These are phyloP conservation scores for Chrysoporthe puriensis DNA, from an alignment of 2,329 filamentous ascomycete species.

Conservation along the genomic window DNA sequence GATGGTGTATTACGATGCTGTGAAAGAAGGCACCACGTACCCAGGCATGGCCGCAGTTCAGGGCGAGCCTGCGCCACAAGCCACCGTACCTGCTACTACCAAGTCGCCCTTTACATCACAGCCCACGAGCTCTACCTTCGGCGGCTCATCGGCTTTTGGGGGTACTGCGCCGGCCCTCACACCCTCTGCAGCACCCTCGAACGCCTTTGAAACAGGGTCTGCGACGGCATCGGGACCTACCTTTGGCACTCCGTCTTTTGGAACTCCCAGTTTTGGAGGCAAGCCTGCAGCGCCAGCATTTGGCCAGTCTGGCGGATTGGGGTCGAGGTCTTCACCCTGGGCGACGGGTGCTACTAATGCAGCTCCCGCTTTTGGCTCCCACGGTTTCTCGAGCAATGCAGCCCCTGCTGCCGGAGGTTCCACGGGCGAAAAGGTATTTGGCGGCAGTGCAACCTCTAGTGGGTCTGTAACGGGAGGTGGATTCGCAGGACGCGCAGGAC, in stretches of 20 bases:
- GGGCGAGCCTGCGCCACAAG: constrained; percentile 40
- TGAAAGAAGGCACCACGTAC: constrained; percentile 74
- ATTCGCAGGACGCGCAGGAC: constrained; percentile 58
- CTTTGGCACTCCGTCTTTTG: constrained; percentile 33
- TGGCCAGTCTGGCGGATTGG: constrained; percentile 51
- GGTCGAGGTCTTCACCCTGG: constrained; percentile 61
- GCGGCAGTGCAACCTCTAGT: constrained; percentile 34
- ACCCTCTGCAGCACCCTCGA: constrained; percentile 37
- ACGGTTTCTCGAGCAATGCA: constrained; percentile 48
- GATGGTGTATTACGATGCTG: constrained; percentile 86
- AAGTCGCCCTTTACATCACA: constrained; percentile 38
- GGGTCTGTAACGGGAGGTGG: constrained; percentile 43
- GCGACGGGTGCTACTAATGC: constrained; percentile 42
- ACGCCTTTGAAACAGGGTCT: constrained; percentile 43
- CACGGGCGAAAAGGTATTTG: constrained; percentile 43
- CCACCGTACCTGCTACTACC: constrained; percentile 39
- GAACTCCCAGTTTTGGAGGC: constrained; percentile 39
- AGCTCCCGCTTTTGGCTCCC: constrained; percentile 58
- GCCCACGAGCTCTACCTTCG: constrained; percentile 29
- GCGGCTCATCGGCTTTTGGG: constrained; percentile 49
- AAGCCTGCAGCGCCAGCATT: constrained; percentile 47
- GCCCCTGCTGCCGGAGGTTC: constrained; percentile 41
- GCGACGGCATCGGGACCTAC: not conserved
- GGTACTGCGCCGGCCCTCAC: constrained; percentile 36
- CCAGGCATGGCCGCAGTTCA: constrained; percentile 64